Evolutionary conservation across 2,329 filamentous ascomycete species (phyloP), one percentile per base, ranked within the genome.

Genomic region (Nemania bipapillata): DNA sequence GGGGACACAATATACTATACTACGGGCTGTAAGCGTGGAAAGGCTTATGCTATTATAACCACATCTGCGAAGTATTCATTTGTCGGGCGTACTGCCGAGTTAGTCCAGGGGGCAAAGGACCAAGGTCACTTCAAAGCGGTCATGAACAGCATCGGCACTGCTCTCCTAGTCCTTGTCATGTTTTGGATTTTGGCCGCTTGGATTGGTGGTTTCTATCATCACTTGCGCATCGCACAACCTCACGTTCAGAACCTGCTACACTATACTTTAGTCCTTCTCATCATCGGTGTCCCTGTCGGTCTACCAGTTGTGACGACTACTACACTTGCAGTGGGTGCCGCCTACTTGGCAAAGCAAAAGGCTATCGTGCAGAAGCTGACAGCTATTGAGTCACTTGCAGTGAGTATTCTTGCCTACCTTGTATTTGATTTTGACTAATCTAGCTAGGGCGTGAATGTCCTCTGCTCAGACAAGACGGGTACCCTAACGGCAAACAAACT

Each of bases 401-500:
- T 77, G 71, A 61, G 76, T 75, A 40, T 30, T 28, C n/a, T n/a
- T 24, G 3, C 12, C 28, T 6, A n/a, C 42, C 11, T 40, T 45
- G 5, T 11, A 30, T 12, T 28, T 26, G 30, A 6, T 15, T 35
- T 58, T 72, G 45, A 73, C 66, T 2, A 54, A 67, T 24, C 32
- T 42, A 28, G 24, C n/a, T 24, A 78, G 77, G 89, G 90, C 87
- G 91, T 92, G 72, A 90, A 93, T 77, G 89, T 93, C 75, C 89
- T 93, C 73, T 93, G 91, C 85, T 93, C 91, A 76, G 91, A 93
- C 83, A 93, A 93, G 87, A 93, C 91, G 53, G 91, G 91, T 84
- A 93, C 91, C 37, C 85, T 93, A 74, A 91, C 90, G 66, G 89
- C 89, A 74, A 91, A 91, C 81, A 90, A 93, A 84, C 86, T 93